Percentiles rank a stretch among this genome's conserved stretches.
Evolutionary conservation across 2,329 filamentous ascomycete genomes (phyloP).

Genomic region (Aspergillus caelatus): DNA sequence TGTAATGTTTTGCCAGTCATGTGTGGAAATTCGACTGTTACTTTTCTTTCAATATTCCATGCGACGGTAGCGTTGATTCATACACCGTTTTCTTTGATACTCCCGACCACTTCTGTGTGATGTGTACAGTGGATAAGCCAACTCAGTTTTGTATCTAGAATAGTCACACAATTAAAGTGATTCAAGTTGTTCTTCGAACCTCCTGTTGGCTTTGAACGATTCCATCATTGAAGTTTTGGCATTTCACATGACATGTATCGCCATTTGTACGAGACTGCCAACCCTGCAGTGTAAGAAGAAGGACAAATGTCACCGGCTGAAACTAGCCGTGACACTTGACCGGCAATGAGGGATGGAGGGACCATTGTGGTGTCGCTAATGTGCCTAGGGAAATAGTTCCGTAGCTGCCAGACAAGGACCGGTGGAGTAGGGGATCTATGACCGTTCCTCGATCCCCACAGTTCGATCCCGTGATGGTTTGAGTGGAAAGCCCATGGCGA

Average conservation of each 20-base stretch:
- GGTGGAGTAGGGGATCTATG: background rate
- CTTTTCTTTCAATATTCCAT: background rate
- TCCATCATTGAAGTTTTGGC: background rate
- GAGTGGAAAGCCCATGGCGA: background rate
- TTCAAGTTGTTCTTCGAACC: background rate
- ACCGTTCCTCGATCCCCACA: background rate
- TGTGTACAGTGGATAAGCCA: slow-evolving; percentile 1
- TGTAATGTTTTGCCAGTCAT: background rate
- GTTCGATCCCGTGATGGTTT: background rate
- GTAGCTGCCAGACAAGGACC: background rate
- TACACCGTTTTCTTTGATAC: background rate
- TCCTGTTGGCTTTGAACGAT: background rate
- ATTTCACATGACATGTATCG: background rate
- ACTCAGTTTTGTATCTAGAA: background rate
- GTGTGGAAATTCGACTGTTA: background rate
- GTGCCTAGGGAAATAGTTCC: background rate
- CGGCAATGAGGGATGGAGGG: background rate
- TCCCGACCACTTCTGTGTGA: background rate
- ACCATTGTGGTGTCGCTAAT: background rate
- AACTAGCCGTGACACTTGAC: background rate
- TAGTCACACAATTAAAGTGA: background rate
- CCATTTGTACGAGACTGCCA: background rate
- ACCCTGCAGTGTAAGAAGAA: background rate
- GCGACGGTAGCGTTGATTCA: background rate
- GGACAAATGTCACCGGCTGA: background rate